Evolutionary conservation across 2,329 filamentous ascomycete species (phyloP).

Genomic region (Stagonosporopsis chrysanthemi): DNA sequence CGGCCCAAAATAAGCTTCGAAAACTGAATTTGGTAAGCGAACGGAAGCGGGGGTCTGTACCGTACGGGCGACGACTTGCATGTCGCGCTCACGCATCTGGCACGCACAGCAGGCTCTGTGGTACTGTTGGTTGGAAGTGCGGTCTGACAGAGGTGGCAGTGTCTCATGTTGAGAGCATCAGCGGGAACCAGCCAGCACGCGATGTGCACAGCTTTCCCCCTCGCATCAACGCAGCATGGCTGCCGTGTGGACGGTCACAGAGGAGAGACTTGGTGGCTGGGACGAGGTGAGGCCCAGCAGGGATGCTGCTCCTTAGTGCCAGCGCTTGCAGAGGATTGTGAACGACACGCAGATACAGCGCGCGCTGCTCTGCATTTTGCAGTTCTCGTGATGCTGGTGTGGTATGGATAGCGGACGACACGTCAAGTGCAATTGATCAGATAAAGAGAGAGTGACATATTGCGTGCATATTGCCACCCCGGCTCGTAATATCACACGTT

Average conservation of each 20-base stretch:
- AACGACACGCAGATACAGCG: constrained; percentile 26
- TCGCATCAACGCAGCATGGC: constrained; percentile 20
- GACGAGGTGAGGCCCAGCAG: constrained; percentile 34
- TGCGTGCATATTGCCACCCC: constrained; percentile 24
- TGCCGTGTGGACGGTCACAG: constrained; percentile 20
- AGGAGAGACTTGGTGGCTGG: constrained; percentile 35
- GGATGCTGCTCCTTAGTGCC: constrained; percentile 37
- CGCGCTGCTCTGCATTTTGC: constrained; percentile 21
- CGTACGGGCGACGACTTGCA: constrained; percentile 18
- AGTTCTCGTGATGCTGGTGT: constrained; percentile 23
- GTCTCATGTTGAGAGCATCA: constrained; percentile 27
- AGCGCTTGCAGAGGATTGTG: constrained; percentile 41
- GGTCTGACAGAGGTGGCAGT: constrained; percentile 16
- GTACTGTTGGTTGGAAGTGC: constrained; percentile 26
- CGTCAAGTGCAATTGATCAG: constrained; percentile 22
- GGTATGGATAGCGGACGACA: constrained; percentile 21
- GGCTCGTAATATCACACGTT: background rate
- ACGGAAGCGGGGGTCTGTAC: constrained; percentile 15
- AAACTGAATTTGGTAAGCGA: constrained; percentile 30
- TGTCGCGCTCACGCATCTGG: constrained; percentile 27
- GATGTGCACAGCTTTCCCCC: constrained; percentile 14
- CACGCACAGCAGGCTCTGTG: constrained; percentile 31
- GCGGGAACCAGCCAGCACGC: constrained; percentile 8
- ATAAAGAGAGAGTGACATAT: constrained; percentile 18
- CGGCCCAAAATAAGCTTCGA: constrained; percentile 34